Percentiles rank a stretch among this genome's conserved stretches.
Evolutionary conservation across 495 filamentous ascomycete genomes (phyloP).

Genomic region (Pyrenopolyporus hunteri): DNA sequence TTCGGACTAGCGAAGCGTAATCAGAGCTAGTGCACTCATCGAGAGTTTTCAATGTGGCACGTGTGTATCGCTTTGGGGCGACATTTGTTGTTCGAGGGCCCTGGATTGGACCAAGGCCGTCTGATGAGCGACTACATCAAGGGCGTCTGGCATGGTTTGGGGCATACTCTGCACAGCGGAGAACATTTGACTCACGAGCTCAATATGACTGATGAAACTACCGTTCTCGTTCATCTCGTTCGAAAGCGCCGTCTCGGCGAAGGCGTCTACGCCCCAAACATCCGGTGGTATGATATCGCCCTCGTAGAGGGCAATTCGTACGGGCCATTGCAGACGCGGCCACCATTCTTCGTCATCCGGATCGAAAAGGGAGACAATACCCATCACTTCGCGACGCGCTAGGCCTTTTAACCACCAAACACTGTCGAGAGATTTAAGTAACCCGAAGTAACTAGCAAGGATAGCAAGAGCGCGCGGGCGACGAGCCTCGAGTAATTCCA

Average conservation of each 20-base stretch:
- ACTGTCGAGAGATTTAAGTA: slow-evolving; percentile 57
- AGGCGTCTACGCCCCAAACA: slow-evolving; percentile 57
- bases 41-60: neutral
- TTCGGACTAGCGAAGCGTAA: neutral
- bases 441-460: slow-evolving; percentile 61
- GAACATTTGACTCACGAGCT: slow-evolving; percentile 55
- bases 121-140: slow-evolving; percentile 31
- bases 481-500: slow-evolving; percentile 57
- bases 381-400: slow-evolving; percentile 60
- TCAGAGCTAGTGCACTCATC: neutral
- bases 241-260: slow-evolving; percentile 46
- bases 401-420: slow-evolving; percentile 65
- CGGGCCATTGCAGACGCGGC: slow-evolving; percentile 61
- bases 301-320: slow-evolving; percentile 57
- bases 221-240: slow-evolving; percentile 35
- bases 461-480: slow-evolving; percentile 61
- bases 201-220: slow-evolving; percentile 52
- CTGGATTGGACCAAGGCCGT: slow-evolving; percentile 11
- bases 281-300: slow-evolving; percentile 54
- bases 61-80: neutral
- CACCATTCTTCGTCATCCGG: slow-evolving; percentile 58
- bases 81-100: neutral
- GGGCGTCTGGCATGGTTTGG: slow-evolving; percentile 23
- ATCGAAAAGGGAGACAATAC: slow-evolving; percentile 58
- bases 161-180: slow-evolving; percentile 45